Evolutionary conservation across 352 stramenopile genomes (phyloP).

Genomic region (Saprolegnia parasitica): DNA sequence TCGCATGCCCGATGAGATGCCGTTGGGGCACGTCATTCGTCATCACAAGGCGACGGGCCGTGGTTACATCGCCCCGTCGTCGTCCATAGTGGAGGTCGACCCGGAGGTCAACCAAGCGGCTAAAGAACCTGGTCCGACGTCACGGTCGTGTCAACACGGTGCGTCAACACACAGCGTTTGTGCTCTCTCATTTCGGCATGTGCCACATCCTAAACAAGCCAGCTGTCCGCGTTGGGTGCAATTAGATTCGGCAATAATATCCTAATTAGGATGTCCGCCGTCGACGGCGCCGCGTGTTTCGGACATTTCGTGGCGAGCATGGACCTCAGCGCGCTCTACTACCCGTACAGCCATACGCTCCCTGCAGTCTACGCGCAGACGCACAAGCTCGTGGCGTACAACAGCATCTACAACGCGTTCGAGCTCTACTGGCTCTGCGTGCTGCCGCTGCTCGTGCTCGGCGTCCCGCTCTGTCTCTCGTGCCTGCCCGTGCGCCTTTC

Average conservation of each 20-base stretch:
- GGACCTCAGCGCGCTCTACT: slow-evolving; percentile 25
- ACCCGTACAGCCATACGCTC: slow-evolving; percentile 22
- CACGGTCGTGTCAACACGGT: too few relatives aligned
- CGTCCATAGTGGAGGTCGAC: too few relatives aligned
- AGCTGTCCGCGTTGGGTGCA: neutral
- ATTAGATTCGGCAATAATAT: neutral
- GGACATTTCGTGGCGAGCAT: neutral
- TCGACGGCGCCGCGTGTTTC: neutral
- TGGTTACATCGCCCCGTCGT: too few relatives aligned
- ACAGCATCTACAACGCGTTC: slow-evolving; percentile 27
- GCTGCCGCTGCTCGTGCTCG: slow-evolving; percentile 19
- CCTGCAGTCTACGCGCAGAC: slow-evolving; percentile 19
- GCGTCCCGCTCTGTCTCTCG: slow-evolving; percentile 24
- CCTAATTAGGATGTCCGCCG: neutral
- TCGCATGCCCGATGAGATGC: too few relatives aligned
- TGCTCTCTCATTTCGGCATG: neutral
- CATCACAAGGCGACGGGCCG: too few relatives aligned
- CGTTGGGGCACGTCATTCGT: too few relatives aligned
- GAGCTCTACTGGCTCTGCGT: slow-evolving; percentile 27
- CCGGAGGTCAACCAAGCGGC: too few relatives aligned
- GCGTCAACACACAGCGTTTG: too few relatives aligned
- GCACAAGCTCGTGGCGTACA: slow-evolving; percentile 14
- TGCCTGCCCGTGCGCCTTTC: slow-evolving; percentile 21
- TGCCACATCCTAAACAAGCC: neutral
- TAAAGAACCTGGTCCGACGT: too few relatives aligned